Base-by-base conservation (phyloP, 768 basidiomycete species). In the Pilatotrama ljubarskyi region DNA sequence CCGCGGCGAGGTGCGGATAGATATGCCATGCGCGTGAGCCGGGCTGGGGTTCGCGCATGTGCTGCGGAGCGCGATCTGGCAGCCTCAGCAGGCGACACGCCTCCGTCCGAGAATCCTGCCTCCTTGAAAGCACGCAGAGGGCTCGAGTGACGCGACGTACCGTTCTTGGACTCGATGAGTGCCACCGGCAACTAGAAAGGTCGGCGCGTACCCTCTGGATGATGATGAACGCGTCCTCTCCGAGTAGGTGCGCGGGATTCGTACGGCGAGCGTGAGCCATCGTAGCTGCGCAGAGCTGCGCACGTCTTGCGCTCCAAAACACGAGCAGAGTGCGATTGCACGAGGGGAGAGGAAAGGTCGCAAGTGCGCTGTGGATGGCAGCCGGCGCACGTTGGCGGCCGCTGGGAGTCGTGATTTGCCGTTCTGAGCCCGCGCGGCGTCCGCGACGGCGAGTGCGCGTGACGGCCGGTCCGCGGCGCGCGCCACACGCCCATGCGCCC, bases 111-210 rank as follows among this genome's bases (percentile, higher is more conserved):
- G 42, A 55, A 42, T 44, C 42, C 20, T 41, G n/a, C 17, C 42
- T 9, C 9, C 18, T 13, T 6, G 29, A 18, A 42, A 26, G n/a
- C 8, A 26, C 1, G 25, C 5, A 20, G 20, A 43, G 42, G 42
- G 42, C 44, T 32, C 22, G 32, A 42, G 26, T 36, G 32, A 36
- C n/a, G 20, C 41, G 41, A 9, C 53, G 14, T 18, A 29, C 32
- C 24, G 20, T 25, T 9, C 24, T 18, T 26, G 37, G 15, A 47
- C 8, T 17, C 25, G 29, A n/a, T n/a, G 38, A 1, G 40, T 25
- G 44, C 25, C 37, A 26, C 47, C 55, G 55, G 55, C 46, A 20
- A 57, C 55, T 57, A 48, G 55, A 57, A 38, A 26, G 29, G 44
- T 41, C 55, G 47, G 47, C 55, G 55, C 37, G 10, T 17, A 24